Percentiles rank a stretch among this genome's conserved stretches.
These are phyloP conservation scores for Aspergillus bombycis DNA, from an alignment of 2,329 filamentous ascomycete genomes.

Conservation along the genomic window DNA sequence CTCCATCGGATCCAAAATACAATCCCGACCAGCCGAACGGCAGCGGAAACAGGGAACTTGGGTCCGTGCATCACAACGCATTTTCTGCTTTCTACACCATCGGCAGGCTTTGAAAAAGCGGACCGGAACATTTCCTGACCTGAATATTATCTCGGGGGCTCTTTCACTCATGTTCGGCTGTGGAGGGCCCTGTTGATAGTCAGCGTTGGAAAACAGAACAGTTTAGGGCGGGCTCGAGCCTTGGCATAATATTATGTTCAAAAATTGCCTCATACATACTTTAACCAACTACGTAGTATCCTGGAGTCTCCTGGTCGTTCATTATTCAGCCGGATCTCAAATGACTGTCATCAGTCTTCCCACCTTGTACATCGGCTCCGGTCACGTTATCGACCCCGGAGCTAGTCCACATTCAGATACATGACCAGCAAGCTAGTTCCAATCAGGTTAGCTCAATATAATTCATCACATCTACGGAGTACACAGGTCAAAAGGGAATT, in stretches of 20 bases:
- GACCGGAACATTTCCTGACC: constrained; percentile 33
- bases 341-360: background rate
- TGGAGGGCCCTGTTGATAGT: background rate
- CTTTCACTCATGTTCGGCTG: constrained; percentile 28
- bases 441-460: background rate
- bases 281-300: too few species aligned
- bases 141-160: constrained; percentile 32
- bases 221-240: background rate
- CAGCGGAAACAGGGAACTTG: constrained; percentile 41
- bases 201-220: background rate
- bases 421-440: background rate
- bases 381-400: background rate
- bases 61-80: constrained; percentile 40
- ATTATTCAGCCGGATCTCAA: too few species aligned
- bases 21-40: constrained; percentile 36
- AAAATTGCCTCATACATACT: background rate
- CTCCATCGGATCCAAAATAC: constrained; percentile 37
- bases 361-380: background rate
- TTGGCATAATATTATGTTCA: background rate
- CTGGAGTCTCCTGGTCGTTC: too few species aligned
- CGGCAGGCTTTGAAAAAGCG: constrained; percentile 42
- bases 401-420: background rate
- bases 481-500: background rate
- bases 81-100: constrained; percentile 39
- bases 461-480: background rate